Base-by-base conservation (phyloP, 768 basidiomycete species). In the Tephrocybe sp. region DNA sequence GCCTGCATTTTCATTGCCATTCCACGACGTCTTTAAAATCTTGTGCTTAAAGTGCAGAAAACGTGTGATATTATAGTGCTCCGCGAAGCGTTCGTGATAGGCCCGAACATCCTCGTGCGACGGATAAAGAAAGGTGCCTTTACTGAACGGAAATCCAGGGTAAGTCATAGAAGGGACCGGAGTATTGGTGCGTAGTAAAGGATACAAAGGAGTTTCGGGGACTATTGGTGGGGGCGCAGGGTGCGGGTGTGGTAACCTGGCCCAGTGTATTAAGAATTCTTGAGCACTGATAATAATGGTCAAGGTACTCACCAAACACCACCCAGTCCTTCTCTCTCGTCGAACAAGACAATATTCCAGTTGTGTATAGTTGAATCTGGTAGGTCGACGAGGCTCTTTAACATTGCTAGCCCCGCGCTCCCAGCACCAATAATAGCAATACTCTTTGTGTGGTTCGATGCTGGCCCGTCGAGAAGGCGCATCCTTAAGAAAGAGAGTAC, bases 391-490 rank as follows among this genome's bases (percentile, higher is more conserved):
- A 79, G 58, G 5, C 73, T 74, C 58, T 78, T 79, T 22, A 84
- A 61, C 61, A 72, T 69, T 2, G 75, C 78, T 22, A 84, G 63
- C 1, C 81, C 81, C 4, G 75, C 79, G 55, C 76, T 82, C 1
- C 80, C 81, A 5, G 73, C 78, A 9, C 83, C 83, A 15, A 84
- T 68, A 42, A 84, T 73, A 6, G 75, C 81, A 44, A 84, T 76
- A 4, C 73, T 73, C 62, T 79, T 82, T 1, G 58, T 48, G 22
- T 43, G 40, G 29, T 50, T 40, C 36, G 57, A 50, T 36, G 46
- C 47, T 4, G 47, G 27, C 24, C 16, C 53, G 36, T 19, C 0
- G 16, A 38, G 16, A 19, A 54, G 25, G 19, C 25, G 40, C 18
- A 42, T 41, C 23, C 49, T 38, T 6, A 63, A 27, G 22, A 64